Conservation (phyloP, 23 red algal genomes). For the Gracilaria caudata region DNA sequence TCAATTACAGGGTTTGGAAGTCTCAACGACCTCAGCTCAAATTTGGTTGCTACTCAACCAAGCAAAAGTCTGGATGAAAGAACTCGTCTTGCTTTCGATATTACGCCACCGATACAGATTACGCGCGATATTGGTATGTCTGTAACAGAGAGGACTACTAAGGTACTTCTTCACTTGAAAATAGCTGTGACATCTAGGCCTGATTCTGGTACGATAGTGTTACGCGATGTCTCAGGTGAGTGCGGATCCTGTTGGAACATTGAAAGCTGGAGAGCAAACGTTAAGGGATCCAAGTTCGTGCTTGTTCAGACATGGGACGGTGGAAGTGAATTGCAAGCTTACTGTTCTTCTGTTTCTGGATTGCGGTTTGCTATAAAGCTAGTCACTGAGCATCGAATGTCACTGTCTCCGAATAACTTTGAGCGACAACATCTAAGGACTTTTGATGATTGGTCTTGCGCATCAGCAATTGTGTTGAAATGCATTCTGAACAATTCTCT, state of each 20-base stretch:
- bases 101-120: no score
- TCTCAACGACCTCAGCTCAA: background rate
- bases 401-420: background rate
- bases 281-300: slow-evolving; percentile 23
- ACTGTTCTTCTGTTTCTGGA: slow-evolving; percentile 10
- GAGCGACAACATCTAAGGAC: slow-evolving; percentile 21
- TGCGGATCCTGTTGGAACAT: slow-evolving; percentile 28
- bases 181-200: slow-evolving; percentile 18
- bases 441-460: slow-evolving; percentile 31
- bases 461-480: slow-evolving; percentile 29
- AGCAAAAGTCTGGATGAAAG: slow-evolving; percentile 23
- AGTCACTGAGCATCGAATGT: slow-evolving; percentile 25
- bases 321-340: slow-evolving; percentile 12
- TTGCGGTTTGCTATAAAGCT: slow-evolving; percentile 14
- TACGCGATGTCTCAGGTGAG: slow-evolving; percentile 26
- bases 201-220: background rate
- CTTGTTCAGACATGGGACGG: slow-evolving; percentile 6
- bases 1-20: slow-evolving; percentile 1
- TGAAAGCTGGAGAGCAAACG: slow-evolving; percentile 31
- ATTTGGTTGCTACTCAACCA: background rate
- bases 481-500: slow-evolving; percentile 17
- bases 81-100: background rate
- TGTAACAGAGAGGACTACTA: slow-evolving; percentile 7
- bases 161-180: slow-evolving; percentile 44
- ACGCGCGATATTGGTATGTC: background rate